These are phyloP conservation scores for Clarkia xantiana DNA, from an alignment of 345 rosid genomes.

Conservation along the genomic window DNA sequence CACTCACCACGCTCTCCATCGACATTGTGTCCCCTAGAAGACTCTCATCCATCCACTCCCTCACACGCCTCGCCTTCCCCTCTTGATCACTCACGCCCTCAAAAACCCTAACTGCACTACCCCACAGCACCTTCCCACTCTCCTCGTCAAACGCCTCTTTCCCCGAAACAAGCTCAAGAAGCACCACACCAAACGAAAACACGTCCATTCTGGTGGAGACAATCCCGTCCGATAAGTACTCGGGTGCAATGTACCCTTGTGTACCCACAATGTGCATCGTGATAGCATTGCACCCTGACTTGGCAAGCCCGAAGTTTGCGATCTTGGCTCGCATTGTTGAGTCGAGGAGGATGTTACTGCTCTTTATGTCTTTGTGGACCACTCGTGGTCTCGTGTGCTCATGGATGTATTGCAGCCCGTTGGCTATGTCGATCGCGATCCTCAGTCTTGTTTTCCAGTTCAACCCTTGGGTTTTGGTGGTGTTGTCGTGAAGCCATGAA, in stretches of 20 bases:
- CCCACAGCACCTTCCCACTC: constrained; percentile 36
- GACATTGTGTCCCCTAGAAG: constrained; percentile 22
- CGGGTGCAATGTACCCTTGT: constrained; percentile 67
- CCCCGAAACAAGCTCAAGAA: constrained; percentile 55
- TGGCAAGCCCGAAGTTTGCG: constrained; percentile 62
- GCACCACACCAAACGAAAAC: constrained; percentile 55
- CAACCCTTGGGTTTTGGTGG: constrained; percentile 11
- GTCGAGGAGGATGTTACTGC: constrained; percentile 53
- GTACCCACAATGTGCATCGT: constrained; percentile 69
- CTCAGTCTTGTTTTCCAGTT: constrained; percentile 45
- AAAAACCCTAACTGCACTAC: constrained; percentile 13
- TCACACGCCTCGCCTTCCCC: constrained; percentile 17
- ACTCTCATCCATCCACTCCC: constrained; percentile 26
- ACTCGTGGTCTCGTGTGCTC: constrained; percentile 57
- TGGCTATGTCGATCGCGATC: constrained; percentile 43
- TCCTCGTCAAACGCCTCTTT: constrained; percentile 34
- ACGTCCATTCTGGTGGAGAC: constrained; percentile 59
- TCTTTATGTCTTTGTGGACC: constrained; percentile 60
- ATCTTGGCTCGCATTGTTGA: constrained; percentile 51
- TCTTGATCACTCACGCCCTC: constrained; percentile 22
- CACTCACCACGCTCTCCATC: constrained; percentile 35
- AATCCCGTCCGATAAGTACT: constrained; percentile 44
- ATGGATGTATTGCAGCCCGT: constrained; percentile 61
- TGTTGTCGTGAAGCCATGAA: constrained; percentile 34
- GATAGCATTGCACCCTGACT: constrained; percentile 63